Base-by-base conservation (phyloP, 345 rosid species). In the Eucalyptus erythrocorys region DNA sequence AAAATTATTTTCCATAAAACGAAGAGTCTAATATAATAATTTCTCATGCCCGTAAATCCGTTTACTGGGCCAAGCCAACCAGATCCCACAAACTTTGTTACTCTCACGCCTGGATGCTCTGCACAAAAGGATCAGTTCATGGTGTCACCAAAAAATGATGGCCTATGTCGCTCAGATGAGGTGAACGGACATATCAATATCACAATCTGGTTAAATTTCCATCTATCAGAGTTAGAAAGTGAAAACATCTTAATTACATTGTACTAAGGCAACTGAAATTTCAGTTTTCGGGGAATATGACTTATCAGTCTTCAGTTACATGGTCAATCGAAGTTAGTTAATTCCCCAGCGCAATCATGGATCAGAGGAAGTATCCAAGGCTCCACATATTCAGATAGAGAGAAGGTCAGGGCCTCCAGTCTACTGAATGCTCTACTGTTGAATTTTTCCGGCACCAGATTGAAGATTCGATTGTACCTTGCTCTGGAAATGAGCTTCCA, bases 401-500 rank as follows among this genome's bases (percentile, higher is more conserved):
- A 86, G 43, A 48, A 64, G 24, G 79, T 57, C 19, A 19, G n/a
- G 84, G 14, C 45, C 15, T 76, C 84, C 47, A 40, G 47, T 76
- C 16, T 40, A 76, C 84, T 13, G 30, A 76, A 40, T 40, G 47
- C 81, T 61, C 88, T 88, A 90, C 90, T 91, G 93, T 92, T 93
- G 96, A 89, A 94, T 89, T 92, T 98, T 96, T 61, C 94, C 93
- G 13, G 87, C 87, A 87, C 94, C 92, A 19, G 97, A 89, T 59
- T 94, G 99, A 30, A 95, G 94, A 92, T 95, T 99, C 17, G 95
- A 92, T 61, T 98, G 99, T 88, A 98, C 99, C 93, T 96, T 98
- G 95, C 94, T 93, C 90, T 92, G 94, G 89, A 96, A 98, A 91
- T 95, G 96, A 26, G 94, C 85, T 90, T 96, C 98, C 92, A 98